A percentile compares a stretch with the other conserved stretches of the same genome.
phyloP scores from a whole-genome alignment of 148 eudicot species.

The Spergularia bocconei region DNA sequence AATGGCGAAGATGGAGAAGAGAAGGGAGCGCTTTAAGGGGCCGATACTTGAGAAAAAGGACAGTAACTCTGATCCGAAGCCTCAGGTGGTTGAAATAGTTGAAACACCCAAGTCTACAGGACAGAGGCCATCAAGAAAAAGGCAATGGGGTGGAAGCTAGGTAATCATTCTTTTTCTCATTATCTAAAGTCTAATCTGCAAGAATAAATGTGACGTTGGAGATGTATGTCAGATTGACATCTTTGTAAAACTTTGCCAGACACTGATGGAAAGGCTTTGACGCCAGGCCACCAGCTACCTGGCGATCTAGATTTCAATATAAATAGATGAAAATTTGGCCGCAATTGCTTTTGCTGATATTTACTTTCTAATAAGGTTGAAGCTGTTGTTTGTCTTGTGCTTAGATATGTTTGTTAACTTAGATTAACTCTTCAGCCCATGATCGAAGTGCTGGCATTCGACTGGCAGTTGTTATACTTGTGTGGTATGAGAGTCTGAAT shows the following conservation, averaged over 20 bases:
- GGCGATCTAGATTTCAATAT: neutral
- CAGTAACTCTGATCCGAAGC: conserved; percentile 17
- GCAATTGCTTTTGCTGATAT: neutral
- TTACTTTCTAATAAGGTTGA: neutral
- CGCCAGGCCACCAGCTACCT: neutral
- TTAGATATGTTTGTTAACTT: too few relatives aligned
- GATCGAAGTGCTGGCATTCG: too few relatives aligned
- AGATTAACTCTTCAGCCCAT: too few relatives aligned
- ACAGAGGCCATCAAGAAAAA: conserved; percentile 30
- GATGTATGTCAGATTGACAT: conserved; percentile 12
- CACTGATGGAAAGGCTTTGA: neutral
- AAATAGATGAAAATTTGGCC: neutral
- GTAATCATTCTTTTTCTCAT: conserved; percentile 5
- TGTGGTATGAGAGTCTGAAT: too few relatives aligned
- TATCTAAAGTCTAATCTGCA: neutral
- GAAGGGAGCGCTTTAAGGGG: conserved; percentile 32
- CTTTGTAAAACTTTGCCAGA: conserved; percentile 1
- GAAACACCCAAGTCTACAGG: conserved; percentile 15
- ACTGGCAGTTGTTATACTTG: too few relatives aligned
- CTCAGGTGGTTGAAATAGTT: conserved; percentile 4
- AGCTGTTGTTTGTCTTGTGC: neutral
- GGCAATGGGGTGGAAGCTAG: conserved; percentile 30
- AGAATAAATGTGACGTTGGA: neutral
- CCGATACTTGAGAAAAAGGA: conserved; percentile 17
- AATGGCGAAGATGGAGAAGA: conserved; percentile 34